Evolutionary conservation across 176 grass and related monocot genomes (phyloP), one percentile per base, ranked within the genome.

Genomic region (Oryza brachyantha): DNA sequence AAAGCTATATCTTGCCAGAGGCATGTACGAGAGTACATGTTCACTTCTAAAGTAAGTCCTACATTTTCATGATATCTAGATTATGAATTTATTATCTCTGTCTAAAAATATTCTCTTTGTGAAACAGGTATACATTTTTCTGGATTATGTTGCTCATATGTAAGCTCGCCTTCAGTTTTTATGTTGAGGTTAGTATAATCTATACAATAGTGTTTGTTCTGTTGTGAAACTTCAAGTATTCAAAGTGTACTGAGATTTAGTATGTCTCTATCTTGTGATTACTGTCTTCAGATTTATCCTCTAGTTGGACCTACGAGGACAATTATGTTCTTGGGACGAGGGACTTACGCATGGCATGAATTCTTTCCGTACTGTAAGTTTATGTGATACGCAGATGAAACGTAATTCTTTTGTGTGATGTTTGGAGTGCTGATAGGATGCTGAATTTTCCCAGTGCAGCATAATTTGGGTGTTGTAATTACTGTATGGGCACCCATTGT

Each of bases 81-180:
- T 62, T 66, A 25, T 63, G 11, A 52, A 38, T 59, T 60, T 70
- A 76, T 46, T 22, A 61, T 66, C 29, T 66, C 29, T 83, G 5
- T 28, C 21, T 60, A 79, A 75, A 34, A 59, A n/a, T 66, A 12
- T n/a, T 60, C 42, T 88, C 6, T 83, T 68, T 14, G 36, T 74
- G n/a, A 65, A 80, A 65, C 64, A 99, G 96, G 78, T 99, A 99
- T 66, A 95, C 90, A 26, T 80, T 84, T 43, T 99, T 99, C 81
- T 95, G 96, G 96, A 95, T 95, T 84, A 63, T 99, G 21, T 87
- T 99, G 90, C 96, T 99, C 46, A 89, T 95, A 85, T 90, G 96
- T 90, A 99, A 99, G 79, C 84, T 99, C 28, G 50, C 90, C 52
- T 99, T 99, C 84, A 99, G 96, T 77, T 99, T 86, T 81, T 95